phyloP scores from a whole-genome alignment of 176 grass and related monocot genomes.

The Bromus sterilis region DNA sequence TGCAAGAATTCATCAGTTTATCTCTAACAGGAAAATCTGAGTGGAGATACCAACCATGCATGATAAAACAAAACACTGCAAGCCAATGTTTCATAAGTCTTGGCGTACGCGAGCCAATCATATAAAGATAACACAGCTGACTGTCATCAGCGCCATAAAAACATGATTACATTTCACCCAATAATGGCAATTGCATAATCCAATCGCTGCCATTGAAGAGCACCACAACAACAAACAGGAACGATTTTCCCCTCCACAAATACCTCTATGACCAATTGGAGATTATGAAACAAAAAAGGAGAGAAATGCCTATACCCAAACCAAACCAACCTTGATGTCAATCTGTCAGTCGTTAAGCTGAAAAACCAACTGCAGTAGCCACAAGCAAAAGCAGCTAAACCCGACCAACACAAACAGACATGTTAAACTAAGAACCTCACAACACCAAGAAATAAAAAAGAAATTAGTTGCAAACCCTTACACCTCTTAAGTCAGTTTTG shows the following conservation, averaged over 20 bases:
- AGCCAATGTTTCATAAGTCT: background rate
- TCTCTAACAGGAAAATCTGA: background rate
- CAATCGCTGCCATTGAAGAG: background rate
- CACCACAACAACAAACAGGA: background rate
- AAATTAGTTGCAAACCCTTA: slow-evolving; percentile 21
- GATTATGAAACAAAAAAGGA: slow-evolving; percentile 8
- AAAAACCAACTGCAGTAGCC: background rate
- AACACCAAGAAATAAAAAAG: slow-evolving; percentile 12
- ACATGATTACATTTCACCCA: slow-evolving; percentile 19
- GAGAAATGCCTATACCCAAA: slow-evolving; percentile 28
- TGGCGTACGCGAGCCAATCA: background rate
- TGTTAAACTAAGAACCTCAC: background rate
- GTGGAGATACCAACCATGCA: background rate
- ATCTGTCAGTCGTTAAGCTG: slow-evolving; percentile 5
- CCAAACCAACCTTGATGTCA: slow-evolving; percentile 10
- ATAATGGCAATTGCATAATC: slow-evolving; percentile 2
- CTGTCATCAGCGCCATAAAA: background rate
- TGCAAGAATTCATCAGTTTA: too few species aligned
- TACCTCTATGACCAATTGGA: slow-evolving; percentile 18
- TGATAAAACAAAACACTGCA: background rate
- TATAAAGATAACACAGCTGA: background rate
- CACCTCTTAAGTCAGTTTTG: background rate
- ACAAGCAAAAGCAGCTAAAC: slow-evolving; percentile 26
- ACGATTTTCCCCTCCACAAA: slow-evolving; percentile 11
- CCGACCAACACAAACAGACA: slow-evolving; percentile 14